Percentiles rank a stretch among this genome's conserved stretches.
Conservation (phyloP, 768 basidiomycete species). For the Hortiboletus flavorubellus region DNA sequence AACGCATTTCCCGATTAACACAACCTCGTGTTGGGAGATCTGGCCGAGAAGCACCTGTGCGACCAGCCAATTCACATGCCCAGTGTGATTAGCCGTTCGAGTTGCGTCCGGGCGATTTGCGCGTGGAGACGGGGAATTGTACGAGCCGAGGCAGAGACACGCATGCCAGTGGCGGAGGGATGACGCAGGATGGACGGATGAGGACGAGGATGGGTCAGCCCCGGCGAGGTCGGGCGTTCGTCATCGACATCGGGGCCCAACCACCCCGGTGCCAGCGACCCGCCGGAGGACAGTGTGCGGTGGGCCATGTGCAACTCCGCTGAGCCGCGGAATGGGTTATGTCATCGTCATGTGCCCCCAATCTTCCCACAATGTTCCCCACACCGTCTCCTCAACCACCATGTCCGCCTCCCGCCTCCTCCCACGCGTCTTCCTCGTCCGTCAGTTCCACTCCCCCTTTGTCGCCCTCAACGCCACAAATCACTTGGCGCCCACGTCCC, state of each 20-base stretch:
- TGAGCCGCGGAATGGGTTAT: slow-evolving; percentile 19
- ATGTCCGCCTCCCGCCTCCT: slow-evolving; percentile 19
- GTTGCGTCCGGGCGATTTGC: slow-evolving; percentile 19
- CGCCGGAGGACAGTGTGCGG: slow-evolving; percentile 1
- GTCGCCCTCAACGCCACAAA: slow-evolving; percentile 44
- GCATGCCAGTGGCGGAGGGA: slow-evolving; percentile 6
- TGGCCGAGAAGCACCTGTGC: slow-evolving; percentile 17
- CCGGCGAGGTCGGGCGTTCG: slow-evolving; percentile 20
- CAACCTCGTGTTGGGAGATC: slow-evolving; percentile 22
- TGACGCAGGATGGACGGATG: slow-evolving; percentile 4
- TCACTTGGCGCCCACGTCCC: slow-evolving; percentile 31
- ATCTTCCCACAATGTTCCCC: slow-evolving; percentile 24
- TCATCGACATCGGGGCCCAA: slow-evolving; percentile 2
- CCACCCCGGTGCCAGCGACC: slow-evolving; percentile 5
- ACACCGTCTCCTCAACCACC: slow-evolving; percentile 14
- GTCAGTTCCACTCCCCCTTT: slow-evolving; percentile 67
- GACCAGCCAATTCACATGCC: slow-evolving; percentile 8
- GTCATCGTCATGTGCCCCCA: slow-evolving; percentile 24
- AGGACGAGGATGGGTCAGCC: slow-evolving; percentile 7
- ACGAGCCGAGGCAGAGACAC: slow-evolving; percentile 1
- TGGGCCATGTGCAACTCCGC: slow-evolving; percentile 7
- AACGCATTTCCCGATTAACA: slow-evolving; percentile 25
- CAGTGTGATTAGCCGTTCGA: slow-evolving; percentile 14
- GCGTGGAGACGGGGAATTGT: slow-evolving; percentile 5
- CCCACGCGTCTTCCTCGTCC: slow-evolving; percentile 20